These are phyloP conservation scores for Colletotrichum magnum DNA, from an alignment of 2,329 filamentous ascomycete species.

Conservation along the genomic window DNA sequence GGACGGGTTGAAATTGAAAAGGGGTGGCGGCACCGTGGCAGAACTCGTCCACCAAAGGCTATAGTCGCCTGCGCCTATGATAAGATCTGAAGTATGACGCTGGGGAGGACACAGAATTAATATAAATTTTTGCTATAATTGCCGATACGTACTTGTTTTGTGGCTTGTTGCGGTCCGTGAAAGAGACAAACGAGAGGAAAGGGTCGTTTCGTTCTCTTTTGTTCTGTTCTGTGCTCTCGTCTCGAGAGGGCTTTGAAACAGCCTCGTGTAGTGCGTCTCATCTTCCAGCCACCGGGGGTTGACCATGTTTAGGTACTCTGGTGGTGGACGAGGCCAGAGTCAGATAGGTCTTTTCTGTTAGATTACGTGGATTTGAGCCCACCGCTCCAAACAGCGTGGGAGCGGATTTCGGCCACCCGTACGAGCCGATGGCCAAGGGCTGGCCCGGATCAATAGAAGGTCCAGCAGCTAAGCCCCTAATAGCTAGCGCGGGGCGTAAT, in stretches of 20 bases:
- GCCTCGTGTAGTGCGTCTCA: constrained; percentile 11
- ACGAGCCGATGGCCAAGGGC: too few species aligned
- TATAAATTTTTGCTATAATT: constrained; percentile 17
- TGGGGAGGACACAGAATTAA: constrained; percentile 3
- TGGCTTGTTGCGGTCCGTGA: constrained; percentile 7
- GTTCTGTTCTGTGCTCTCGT: neutral
- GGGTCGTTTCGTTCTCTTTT: neutral
- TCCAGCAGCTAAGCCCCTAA: too few species aligned
- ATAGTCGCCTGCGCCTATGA: constrained; percentile 19
- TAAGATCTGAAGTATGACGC: constrained; percentile 35
- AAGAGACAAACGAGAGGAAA: neutral
- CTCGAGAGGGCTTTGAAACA: constrained; percentile 24
- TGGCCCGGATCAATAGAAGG: too few species aligned
- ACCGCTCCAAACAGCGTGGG: too few species aligned
- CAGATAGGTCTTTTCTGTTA: constrained; percentile 2
- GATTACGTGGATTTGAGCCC: too few species aligned
- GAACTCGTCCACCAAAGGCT: constrained; percentile 5
- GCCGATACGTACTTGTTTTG: constrained; percentile 22
- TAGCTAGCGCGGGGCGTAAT: too few species aligned
- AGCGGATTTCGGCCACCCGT: too few species aligned
- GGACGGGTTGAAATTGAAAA: constrained; percentile 28
- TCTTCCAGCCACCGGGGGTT: constrained; percentile 12
- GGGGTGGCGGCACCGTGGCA: constrained; percentile 19
- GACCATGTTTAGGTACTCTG: neutral
- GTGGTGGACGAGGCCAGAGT: neutral